Conservation (phyloP, 305 asterid genomes). For the Fraxinus sp. region DNA sequence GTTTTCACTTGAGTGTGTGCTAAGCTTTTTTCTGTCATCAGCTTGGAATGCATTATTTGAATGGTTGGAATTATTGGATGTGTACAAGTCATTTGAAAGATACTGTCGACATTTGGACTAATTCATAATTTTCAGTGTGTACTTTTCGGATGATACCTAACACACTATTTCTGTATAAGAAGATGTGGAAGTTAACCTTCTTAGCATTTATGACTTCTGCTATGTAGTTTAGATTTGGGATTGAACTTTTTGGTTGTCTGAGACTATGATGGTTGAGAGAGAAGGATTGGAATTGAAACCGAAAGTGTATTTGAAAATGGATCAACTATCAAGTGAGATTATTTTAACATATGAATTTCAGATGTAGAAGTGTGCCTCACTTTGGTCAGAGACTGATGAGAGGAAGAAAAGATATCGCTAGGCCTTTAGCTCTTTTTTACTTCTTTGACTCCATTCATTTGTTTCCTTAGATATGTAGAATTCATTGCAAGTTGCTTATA, state of each 20-base stretch:
- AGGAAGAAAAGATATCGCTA: background rate
- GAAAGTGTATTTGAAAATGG: background rate
- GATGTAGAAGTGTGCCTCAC: background rate
- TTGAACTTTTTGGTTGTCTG: background rate
- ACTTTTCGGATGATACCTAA: background rate
- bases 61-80: background rate
- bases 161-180: background rate
- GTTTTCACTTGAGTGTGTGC: constrained; percentile 3
- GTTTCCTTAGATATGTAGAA: constrained; percentile 4
- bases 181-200: background rate
- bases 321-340: background rate
- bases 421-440: background rate
- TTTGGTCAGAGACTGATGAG: background rate
- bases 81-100: background rate
- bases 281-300: background rate
- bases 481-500: background rate
- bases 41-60: constrained; percentile 6
- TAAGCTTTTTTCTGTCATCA: background rate
- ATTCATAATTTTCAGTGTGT: background rate
- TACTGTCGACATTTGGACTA: constrained; percentile 4
- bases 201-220: background rate
- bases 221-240: background rate
- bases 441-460: background rate
- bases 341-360: background rate
- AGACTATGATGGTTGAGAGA: background rate